Conservation (phyloP, 2,329 filamentous ascomycete species). For the Ascochyta koolunga region DNA sequence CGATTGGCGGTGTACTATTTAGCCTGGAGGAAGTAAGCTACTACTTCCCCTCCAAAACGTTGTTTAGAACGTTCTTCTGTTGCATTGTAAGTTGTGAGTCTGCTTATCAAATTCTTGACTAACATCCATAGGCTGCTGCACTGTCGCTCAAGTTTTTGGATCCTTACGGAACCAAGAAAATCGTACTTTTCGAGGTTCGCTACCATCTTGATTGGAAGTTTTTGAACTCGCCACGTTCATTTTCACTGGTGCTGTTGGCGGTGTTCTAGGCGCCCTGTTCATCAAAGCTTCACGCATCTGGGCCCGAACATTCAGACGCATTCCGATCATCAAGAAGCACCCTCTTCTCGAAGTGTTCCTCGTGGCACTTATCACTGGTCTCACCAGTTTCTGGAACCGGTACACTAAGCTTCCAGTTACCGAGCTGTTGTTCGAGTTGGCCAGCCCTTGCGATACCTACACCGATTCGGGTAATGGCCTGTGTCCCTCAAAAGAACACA, state of each 20-base stretch:
- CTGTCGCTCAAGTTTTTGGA: slow-evolving; percentile 93
- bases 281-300: slow-evolving; percentile 94
- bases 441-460: slow-evolving; percentile 81
- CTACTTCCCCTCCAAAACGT: slow-evolving; percentile 95
- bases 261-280: slow-evolving; percentile 84
- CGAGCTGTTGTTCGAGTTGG: slow-evolving; percentile 87
- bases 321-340: slow-evolving; percentile 77
- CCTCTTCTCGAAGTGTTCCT: slow-evolving; percentile 87
- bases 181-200: slow-evolving; percentile 93
- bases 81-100: slow-evolving; percentile 71
- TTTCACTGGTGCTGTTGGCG: slow-evolving; percentile 83
- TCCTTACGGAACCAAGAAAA: slow-evolving; percentile 94
- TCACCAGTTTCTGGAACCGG: slow-evolving; percentile 91
- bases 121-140: slow-evolving; percentile 64
- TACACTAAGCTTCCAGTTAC: slow-evolving; percentile 89
- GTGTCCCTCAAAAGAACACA: slow-evolving; percentile 77
- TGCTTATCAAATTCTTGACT: neutral
- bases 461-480: slow-evolving; percentile 73
- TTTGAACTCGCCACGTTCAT: slow-evolving; percentile 90
- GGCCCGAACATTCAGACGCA: slow-evolving; percentile 86
- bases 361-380: slow-evolving; percentile 82
- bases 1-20: slow-evolving; percentile 88
- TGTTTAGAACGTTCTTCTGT: slow-evolving; percentile 98
- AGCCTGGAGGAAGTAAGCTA: slow-evolving; percentile 95
- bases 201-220: slow-evolving; percentile 91